Percentiles rank a stretch among this genome's conserved stretches.
Conservation (phyloP, 2,329 filamentous ascomycete genomes). For the Talaromyces sp. region DNA sequence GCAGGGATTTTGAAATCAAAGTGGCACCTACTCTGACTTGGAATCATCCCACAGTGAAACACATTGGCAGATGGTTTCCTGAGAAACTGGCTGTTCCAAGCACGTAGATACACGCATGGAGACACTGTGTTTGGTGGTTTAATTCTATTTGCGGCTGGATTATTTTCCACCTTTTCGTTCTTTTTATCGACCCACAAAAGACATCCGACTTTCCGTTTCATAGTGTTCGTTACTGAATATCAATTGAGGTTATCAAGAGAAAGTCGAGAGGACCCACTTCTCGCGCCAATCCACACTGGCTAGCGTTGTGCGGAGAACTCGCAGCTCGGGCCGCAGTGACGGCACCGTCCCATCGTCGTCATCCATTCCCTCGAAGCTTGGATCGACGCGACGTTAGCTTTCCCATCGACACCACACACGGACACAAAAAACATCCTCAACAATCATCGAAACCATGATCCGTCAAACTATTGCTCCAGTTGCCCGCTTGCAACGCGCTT, state of each 20-base stretch:
- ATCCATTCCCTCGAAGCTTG: neutral
- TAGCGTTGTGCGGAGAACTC: neutral
- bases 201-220: neutral
- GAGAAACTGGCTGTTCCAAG: no score
- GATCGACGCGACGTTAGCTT: neutral
- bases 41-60: no score
- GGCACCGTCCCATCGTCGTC: neutral
- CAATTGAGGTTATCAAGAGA: neutral
- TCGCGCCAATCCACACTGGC: neutral
- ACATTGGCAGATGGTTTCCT: no score
- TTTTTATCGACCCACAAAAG: no score
- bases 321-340: neutral
- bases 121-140: no score
- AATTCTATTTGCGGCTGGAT: no score
- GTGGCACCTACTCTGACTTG: no score
- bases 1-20: no score
- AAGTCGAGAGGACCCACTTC: neutral
- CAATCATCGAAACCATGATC: neutral
- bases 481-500: constrained; percentile 13
- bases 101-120: no score
- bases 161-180: no score
- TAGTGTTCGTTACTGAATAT: neutral
- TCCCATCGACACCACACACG: neutral
- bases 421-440: neutral
- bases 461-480: neutral